Conservation (phyloP, 768 basidiomycete species). For the Mycena olivaceomarginata region DNA sequence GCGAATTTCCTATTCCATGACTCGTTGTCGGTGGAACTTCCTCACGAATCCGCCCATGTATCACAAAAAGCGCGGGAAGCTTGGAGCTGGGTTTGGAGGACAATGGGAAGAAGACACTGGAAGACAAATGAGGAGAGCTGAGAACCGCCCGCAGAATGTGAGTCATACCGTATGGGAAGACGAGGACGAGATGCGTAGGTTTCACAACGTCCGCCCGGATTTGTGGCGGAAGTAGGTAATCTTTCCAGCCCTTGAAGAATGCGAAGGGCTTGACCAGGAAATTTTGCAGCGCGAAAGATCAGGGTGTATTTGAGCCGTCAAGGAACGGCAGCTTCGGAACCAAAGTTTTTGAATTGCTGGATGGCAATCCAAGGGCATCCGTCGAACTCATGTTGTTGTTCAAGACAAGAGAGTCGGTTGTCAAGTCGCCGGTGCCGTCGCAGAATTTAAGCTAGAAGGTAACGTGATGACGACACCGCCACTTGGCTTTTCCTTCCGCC, state of each 20-base stretch:
- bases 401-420: too few relatives aligned
- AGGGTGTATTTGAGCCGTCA: not conserved
- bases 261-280: not conserved
- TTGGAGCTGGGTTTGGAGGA: not conserved
- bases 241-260: not conserved
- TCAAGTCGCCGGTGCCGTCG: too few relatives aligned
- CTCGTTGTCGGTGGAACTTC: not conserved
- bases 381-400: too few relatives aligned
- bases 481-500: too few relatives aligned
- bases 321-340: not conserved
- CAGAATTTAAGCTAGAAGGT: too few relatives aligned
- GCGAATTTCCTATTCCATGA: not conserved
- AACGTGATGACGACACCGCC: too few relatives aligned
- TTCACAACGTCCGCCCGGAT: not conserved
- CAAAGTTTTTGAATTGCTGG: too few relatives aligned
- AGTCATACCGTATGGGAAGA: not conserved
- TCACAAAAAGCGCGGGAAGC: not conserved
- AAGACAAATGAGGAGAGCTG: not conserved
- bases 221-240: not conserved
- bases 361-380: too few relatives aligned
- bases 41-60: conserved; percentile 9
- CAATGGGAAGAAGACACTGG: not conserved
- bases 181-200: not conserved
- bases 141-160: not conserved
- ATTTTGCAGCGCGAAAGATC: not conserved